Percentiles rank a stretch among this genome's conserved stretches.
phyloP scores from a whole-genome alignment of 805 yeast genomes.

The Monosporozyma servazzii region DNA sequence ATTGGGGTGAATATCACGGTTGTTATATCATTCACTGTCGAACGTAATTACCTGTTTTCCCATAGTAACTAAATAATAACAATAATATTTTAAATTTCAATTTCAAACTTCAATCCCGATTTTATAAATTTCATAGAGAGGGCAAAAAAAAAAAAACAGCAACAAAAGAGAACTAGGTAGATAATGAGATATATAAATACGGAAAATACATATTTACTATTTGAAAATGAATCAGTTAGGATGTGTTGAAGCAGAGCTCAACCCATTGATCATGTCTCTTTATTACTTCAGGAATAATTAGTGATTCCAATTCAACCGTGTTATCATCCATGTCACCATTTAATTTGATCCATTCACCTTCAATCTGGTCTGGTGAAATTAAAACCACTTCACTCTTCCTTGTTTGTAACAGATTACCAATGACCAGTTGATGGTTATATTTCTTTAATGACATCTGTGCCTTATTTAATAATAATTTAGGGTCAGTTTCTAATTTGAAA shows the following conservation, averaged over 20 bases:
- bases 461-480: constrained; percentile 54
- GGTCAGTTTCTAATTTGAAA: constrained; percentile 87
- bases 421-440: constrained; percentile 86
- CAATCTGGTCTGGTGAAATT: constrained; percentile 36
- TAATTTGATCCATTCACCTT: constrained; percentile 46
- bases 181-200: not conserved
- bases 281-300: constrained; percentile 37
- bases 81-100: not conserved
- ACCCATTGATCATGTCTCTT: constrained; percentile 58
- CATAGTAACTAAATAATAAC: not conserved
- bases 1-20: not conserved
- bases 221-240: not conserved
- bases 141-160: not conserved
- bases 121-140: not conserved
- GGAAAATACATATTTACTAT: not conserved
- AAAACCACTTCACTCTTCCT: constrained; percentile 82
- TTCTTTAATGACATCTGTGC: constrained; percentile 69
- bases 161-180: not conserved
- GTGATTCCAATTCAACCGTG: not conserved
- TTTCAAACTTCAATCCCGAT: not conserved
- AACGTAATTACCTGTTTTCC: not conserved
- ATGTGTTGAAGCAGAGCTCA: not conserved
- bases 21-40: not conserved
- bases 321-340: constrained; percentile 70
- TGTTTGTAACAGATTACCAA: constrained; percentile 84